Percentiles rank a stretch among this genome's conserved stretches.
These are phyloP conservation scores for Fomitopsis schrenkii DNA, from an alignment of 1,284 basidiomycete species.

Conservation along the genomic window DNA sequence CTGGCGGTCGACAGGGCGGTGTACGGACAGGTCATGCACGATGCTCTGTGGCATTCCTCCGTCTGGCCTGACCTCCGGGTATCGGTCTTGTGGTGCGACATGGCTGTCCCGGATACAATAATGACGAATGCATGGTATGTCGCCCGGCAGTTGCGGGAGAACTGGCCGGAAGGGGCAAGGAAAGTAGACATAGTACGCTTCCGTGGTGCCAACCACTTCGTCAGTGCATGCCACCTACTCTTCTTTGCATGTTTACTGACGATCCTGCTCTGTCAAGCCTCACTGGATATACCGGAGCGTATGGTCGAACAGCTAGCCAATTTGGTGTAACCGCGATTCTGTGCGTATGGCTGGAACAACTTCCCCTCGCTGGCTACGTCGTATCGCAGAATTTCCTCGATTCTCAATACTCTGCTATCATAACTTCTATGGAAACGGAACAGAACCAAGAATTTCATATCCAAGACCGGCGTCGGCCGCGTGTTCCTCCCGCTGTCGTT, in stretches of 20 bases:
- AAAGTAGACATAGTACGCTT: neutral
- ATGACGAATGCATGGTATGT: neutral
- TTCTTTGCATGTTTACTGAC: neutral
- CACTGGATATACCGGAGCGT: neutral
- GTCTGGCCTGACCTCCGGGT: neutral
- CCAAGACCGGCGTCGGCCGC: no score
- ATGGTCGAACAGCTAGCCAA: neutral
- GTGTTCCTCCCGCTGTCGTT: no score
- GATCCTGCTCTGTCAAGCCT: neutral
- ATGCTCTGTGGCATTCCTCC: neutral
- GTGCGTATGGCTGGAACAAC: no score
- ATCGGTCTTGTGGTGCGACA: neutral
- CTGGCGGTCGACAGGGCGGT: neutral
- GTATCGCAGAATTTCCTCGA: no score
- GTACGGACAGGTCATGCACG: neutral
- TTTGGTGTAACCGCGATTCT: neutral
- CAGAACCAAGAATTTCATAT: no score
- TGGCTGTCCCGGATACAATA: neutral
- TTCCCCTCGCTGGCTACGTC: no score
- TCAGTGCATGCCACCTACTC: neutral
- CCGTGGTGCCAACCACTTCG: neutral
- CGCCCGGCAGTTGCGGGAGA: neutral
- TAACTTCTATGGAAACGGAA: no score
- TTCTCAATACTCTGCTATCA: no score
- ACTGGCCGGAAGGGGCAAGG: neutral